phyloP scores from a whole-genome alignment of 352 stramenopile species.

The Globisporangium uncinulatum region DNA sequence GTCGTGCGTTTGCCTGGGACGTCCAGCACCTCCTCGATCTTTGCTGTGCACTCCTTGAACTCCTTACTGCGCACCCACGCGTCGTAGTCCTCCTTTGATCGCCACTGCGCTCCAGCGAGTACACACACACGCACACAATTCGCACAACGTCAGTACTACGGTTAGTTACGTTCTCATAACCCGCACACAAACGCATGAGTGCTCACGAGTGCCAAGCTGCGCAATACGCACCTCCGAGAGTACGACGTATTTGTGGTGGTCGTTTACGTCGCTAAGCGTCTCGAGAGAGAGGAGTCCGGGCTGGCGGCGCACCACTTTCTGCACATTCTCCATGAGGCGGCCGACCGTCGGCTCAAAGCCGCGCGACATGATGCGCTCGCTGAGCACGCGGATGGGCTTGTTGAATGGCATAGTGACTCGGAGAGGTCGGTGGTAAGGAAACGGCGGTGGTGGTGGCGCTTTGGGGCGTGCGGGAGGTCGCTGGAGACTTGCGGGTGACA shows the following conservation, averaged over 20 bases:
- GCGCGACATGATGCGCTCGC: constrained; percentile 77
- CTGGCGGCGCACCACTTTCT: constrained; percentile 68
- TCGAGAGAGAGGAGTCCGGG: constrained; percentile 75
- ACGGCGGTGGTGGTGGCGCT: not conserved
- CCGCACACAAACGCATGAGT: not conserved
- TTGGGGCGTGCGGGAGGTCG: not conserved
- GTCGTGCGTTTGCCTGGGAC: constrained; percentile 81
- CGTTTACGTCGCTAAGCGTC: constrained; percentile 73
- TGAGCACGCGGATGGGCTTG: constrained; percentile 74
- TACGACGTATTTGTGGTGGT: constrained; percentile 87
- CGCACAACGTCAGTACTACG: no score
- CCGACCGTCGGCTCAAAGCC: constrained; percentile 79
- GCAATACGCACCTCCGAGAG: constrained; percentile 57
- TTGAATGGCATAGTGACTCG: constrained; percentile 21
- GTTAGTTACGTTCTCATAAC: no score
- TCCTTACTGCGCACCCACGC: constrained; percentile 71
- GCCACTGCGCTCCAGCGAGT: constrained; percentile 40
- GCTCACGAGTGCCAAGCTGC: no score
- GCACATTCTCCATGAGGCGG: constrained; percentile 78
- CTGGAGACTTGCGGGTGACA: not conserved
- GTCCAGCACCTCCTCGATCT: constrained; percentile 85
- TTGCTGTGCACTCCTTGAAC: constrained; percentile 72
- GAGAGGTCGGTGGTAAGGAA: not conserved
- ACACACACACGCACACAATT: constrained; percentile 5
- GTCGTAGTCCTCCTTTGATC: constrained; percentile 76